phyloP scores from a whole-genome alignment of 2,329 filamentous ascomycete species.

The Penicillium sclerotigenum region DNA sequence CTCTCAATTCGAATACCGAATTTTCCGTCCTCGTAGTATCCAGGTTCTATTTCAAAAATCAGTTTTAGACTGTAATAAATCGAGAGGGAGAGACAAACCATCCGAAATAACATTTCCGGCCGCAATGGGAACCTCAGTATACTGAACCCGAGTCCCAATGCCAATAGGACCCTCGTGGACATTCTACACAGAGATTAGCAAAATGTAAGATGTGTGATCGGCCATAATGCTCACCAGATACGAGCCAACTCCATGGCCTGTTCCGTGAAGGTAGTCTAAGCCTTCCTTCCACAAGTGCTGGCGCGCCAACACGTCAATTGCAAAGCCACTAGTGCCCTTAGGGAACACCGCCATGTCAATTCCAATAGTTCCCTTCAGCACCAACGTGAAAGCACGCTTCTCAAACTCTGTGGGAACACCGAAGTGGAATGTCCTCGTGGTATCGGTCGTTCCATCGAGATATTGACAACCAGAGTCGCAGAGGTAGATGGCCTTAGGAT shows the following conservation, averaged over 20 bases:
- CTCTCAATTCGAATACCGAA: slow-evolving; percentile 96
- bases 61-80: neutral
- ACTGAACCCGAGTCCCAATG: slow-evolving; percentile 87
- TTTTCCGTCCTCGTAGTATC: slow-evolving; percentile 92
- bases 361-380: slow-evolving; percentile 89
- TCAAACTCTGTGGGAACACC: slow-evolving; percentile 79
- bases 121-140: slow-evolving; percentile 82
- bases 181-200: slow-evolving; percentile 52
- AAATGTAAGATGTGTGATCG: neutral
- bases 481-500: slow-evolving; percentile 82
- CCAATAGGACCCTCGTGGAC: slow-evolving; percentile 97
- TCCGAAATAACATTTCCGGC: slow-evolving; percentile 95
- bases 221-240: slow-evolving; percentile 55
- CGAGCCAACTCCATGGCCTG: slow-evolving; percentile 91
- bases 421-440: slow-evolving; percentile 90
- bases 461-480: slow-evolving; percentile 99
- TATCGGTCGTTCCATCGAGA: slow-evolving; percentile 91
- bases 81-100: slow-evolving; percentile 33
- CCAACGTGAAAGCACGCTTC: slow-evolving; percentile 85
- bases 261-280: slow-evolving; percentile 92
- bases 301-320: slow-evolving; percentile 80
- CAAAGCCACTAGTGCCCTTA: slow-evolving; percentile 91
- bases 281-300: slow-evolving; percentile 92
- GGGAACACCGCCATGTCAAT: slow-evolving; percentile 85
- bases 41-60: slow-evolving; percentile 61